A percentile compares a stretch with the other conserved stretches of the same genome.
Conservation (phyloP, 202 grass and related monocot species). For the Saccharum hybrid region DNA sequence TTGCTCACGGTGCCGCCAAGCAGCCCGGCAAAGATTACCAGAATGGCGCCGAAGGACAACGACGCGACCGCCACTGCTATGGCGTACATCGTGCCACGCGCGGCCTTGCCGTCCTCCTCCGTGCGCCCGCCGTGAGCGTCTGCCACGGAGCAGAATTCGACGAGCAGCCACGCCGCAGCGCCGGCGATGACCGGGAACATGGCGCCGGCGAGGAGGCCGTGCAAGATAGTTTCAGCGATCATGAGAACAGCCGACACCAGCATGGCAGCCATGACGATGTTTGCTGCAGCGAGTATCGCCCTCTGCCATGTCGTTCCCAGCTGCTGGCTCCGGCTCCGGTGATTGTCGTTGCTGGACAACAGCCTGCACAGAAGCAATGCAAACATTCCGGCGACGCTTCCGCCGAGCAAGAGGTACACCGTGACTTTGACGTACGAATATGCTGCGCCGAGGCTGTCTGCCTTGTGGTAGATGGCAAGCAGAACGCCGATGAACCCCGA, state of each 20-base stretch:
- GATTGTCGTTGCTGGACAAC: neutral
- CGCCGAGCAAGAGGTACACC: neutral
- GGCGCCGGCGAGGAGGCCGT: neutral
- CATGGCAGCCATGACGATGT: neutral
- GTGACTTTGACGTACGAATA: neutral
- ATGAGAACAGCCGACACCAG: neutral
- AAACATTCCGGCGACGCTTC: neutral
- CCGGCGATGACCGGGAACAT: neutral
- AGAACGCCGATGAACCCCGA: neutral
- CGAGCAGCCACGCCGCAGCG: neutral
- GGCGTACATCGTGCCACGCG: neutral
- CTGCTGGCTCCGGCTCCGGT: too few species aligned
- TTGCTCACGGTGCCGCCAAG: neutral
- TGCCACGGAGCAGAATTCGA: neutral
- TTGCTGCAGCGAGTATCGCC: neutral
- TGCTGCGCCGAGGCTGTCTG: neutral
- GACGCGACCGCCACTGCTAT: neutral
- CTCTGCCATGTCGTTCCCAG: neutral
- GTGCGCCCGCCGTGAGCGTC: neutral
- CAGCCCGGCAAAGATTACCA: neutral
- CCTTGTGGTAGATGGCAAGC: slow-evolving; percentile 5
- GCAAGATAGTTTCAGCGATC: slow-evolving; percentile 11
- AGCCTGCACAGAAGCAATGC: slow-evolving; percentile 6
- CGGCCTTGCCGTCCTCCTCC: neutral
- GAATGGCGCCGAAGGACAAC: slow-evolving; percentile 12